A percentile compares a stretch with the other conserved stretches of the same genome.
Evolutionary conservation across 306 rosid genomes (phyloP).

Genomic region (Pyrus pyrifolia): DNA sequence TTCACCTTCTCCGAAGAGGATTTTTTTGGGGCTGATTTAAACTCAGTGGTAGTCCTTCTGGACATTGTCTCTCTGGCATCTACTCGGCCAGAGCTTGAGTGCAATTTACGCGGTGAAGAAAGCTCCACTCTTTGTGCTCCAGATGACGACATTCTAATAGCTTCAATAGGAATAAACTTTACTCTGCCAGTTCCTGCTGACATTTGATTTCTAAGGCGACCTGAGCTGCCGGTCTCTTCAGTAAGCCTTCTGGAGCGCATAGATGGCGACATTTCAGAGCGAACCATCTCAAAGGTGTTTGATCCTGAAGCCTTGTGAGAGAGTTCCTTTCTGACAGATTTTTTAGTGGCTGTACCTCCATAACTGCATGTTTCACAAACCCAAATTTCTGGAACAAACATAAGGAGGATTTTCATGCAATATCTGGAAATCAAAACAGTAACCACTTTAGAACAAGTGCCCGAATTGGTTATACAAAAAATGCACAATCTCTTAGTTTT

Average conservation of each 20-base stretch:
- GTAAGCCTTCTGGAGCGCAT: background rate
- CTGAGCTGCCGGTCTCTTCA: background rate
- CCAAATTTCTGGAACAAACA: background rate
- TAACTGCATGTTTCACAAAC: background rate
- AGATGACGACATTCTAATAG: background rate
- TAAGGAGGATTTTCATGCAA: background rate
- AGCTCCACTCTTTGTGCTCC: background rate
- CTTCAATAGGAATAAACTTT: background rate
- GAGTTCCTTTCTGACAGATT: background rate
- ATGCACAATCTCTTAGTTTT: background rate
- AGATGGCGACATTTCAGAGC: background rate
- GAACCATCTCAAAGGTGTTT: background rate
- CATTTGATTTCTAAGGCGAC: background rate
- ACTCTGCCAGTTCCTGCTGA: background rate
- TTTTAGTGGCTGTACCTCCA: background rate
- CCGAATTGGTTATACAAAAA: background rate
- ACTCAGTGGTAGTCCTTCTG: background rate
- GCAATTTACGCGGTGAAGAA: background rate
- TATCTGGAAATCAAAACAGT: background rate
- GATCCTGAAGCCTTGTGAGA: background rate
- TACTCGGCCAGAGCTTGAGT: background rate
- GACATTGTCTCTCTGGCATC: background rate
- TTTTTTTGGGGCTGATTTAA: too few relatives aligned
- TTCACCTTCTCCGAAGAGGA: background rate
- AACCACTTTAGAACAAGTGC: background rate